These are phyloP conservation scores for Xanthoparmelia taractica DNA, from an alignment of 495 filamentous ascomycete species.

Conservation along the genomic window DNA sequence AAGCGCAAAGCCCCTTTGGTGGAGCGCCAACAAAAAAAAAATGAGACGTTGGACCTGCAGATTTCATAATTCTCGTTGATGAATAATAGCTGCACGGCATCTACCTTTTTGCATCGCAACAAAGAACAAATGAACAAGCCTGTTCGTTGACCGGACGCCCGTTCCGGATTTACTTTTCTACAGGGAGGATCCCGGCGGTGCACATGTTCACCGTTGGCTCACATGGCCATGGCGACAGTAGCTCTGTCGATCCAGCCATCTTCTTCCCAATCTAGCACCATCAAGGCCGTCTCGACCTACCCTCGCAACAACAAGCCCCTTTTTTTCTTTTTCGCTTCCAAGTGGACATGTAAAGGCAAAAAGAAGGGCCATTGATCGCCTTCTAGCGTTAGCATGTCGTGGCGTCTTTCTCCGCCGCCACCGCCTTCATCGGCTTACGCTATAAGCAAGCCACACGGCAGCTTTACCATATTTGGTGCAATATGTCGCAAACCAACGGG, in stretches of 20 bases:
- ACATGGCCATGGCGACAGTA: background rate
- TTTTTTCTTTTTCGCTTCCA: background rate
- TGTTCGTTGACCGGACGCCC: background rate
- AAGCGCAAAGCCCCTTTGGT: background rate
- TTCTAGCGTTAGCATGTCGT: background rate
- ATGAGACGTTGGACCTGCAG: background rate
- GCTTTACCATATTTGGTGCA: background rate
- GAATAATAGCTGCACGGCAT: no score
- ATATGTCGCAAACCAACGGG: background rate
- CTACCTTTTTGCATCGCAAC: no score
- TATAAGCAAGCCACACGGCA: background rate
- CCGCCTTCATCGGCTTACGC: background rate
- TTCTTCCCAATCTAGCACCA: background rate
- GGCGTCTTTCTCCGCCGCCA: slow-evolving; percentile 4
- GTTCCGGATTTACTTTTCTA: background rate
- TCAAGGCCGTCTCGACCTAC: slow-evolving; percentile 1
- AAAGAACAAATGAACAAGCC: background rate
- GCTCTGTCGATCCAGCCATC: slow-evolving; percentile 5
- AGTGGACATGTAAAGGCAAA: background rate
- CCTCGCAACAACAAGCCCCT: background rate
- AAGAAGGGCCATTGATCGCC: background rate
- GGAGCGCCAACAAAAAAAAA: slow-evolving; percentile 3
- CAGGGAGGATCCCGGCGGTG: background rate
- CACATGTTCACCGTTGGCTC: background rate
- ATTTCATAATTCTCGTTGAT: background rate